These are phyloP conservation scores for Vanilla planifolia DNA, from an alignment of 106 monocot genomes.

Conservation along the genomic window DNA sequence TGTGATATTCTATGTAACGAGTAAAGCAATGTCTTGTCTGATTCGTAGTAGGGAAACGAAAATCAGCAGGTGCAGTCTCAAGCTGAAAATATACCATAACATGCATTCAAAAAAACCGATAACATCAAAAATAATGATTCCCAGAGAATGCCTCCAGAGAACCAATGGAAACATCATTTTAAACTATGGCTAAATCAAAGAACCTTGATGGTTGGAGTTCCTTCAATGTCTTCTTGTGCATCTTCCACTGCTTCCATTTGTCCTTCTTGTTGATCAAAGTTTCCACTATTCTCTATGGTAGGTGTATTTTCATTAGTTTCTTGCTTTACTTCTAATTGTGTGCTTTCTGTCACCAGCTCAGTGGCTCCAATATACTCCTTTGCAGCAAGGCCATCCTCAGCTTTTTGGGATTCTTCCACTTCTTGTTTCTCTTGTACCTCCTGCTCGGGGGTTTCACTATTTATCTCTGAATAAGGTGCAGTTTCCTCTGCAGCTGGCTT, in stretches of 20 bases:
- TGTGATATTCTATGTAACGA: constrained; percentile 89
- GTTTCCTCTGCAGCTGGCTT: background rate
- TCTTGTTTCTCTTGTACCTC: background rate
- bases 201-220: constrained; percentile 6
- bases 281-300: no score
- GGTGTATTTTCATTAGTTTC: background rate
- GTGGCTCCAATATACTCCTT: background rate
- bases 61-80: constrained; percentile 66
- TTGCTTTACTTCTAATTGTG: constrained; percentile 5
- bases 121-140: background rate
- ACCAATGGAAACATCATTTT: background rate
- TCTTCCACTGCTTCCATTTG: no score
- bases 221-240: background rate
- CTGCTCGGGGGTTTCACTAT: background rate
- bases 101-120: background rate
- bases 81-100: background rate
- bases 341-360: background rate
- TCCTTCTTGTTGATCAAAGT: no score
- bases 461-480: background rate
- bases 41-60: constrained; percentile 95
- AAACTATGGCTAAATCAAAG: background rate
- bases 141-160: background rate
- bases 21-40: constrained; percentile 99
- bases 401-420: background rate
- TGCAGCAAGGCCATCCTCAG: background rate